Evolutionary conservation across 2,329 filamentous ascomycete genomes (phyloP), one percentile per base, ranked within the genome.

Genomic region (Aureobasidium zeae): DNA sequence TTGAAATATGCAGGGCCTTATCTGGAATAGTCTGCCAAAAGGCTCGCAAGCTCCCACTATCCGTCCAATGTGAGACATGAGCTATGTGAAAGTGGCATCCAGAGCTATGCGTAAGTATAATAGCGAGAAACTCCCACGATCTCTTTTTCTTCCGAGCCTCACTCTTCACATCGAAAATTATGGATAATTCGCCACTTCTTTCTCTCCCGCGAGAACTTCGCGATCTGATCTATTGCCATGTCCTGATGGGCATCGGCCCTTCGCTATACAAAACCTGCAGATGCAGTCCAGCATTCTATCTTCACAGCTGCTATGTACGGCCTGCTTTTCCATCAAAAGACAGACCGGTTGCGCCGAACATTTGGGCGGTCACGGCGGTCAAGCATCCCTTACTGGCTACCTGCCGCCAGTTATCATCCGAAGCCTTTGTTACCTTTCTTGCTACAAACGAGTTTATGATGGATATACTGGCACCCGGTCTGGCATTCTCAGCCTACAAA

Each of bases 21-120:
- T 31, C 28, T 41, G 26, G n/a, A n/a, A 24, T 28, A 41, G 37
- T 16, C 36, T 9, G 37, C n/a, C n/a, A n/a, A n/a, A n/a, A n/a
- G n/a, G n/a, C n/a, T 41, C 37, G 37, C 30, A 31, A 28, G 26
- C 22, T 41, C 31, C 17, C 37, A 31, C 11, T 17, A 41, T 41
- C 37, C 19, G 37, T 41, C 37, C 30, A 41, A 31, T 25, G 37
- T 41, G 31, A 41, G 37, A 41, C 37, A 41, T 19, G 25, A 15
- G 36, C 2, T 22, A 39, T 2, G n/a, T n/a, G n/a, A n/a, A n/a
- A n/a, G n/a, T n/a, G n/a, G n/a, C n/a, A n/a, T n/a, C n/a, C n/a
- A n/a, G n/a, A n/a, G n/a, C n/a, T n/a, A n/a, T n/a, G n/a, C n/a
- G n/a, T n/a, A n/a, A n/a, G n/a, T n/a, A n/a, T n/a, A n/a, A n/a